A percentile compares a stretch with the other conserved stretches of the same genome.
Conservation (phyloP, 2,329 filamentous ascomycete species). For the Botrytis byssoidea region DNA sequence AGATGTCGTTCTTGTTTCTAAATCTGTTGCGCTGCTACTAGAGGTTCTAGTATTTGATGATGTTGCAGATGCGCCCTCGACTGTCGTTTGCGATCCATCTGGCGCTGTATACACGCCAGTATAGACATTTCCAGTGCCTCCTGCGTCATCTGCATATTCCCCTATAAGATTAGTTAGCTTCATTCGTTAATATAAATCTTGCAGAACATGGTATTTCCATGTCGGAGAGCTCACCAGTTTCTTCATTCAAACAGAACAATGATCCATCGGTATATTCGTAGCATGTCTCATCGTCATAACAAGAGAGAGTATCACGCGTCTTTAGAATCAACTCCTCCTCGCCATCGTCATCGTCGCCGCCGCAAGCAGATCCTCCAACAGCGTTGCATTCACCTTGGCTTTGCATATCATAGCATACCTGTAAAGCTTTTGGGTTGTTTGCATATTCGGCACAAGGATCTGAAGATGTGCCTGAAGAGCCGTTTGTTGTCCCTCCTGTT, state of each 20-base stretch:
- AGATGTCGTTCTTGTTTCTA: not conserved
- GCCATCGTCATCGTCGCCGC: not conserved
- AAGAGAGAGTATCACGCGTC: not conserved
- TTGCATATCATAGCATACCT: not conserved
- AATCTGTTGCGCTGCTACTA: not conserved
- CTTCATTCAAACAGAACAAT: not conserved
- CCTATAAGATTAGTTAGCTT: not conserved
- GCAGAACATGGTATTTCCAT: not conserved
- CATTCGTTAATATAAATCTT: not conserved
- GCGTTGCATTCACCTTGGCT: not conserved
- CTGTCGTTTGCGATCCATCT: not conserved
- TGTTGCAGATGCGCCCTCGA: not conserved
- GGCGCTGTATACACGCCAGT: not conserved
- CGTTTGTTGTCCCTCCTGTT: not conserved
- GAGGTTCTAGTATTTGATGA: not conserved
- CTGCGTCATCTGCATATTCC: not conserved
- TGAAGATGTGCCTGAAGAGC: not conserved
- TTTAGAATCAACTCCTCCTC: not conserved
- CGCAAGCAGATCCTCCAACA: not conserved
- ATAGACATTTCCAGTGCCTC: not conserved
- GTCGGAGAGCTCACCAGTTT: not conserved
- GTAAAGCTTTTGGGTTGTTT: not conserved
- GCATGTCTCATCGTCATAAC: not conserved
- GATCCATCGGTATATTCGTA: not conserved
- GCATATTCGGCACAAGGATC: not conserved